These are phyloP conservation scores for Phytophthora cryptogea DNA, from an alignment of 352 stramenopile species.

Conservation along the genomic window DNA sequence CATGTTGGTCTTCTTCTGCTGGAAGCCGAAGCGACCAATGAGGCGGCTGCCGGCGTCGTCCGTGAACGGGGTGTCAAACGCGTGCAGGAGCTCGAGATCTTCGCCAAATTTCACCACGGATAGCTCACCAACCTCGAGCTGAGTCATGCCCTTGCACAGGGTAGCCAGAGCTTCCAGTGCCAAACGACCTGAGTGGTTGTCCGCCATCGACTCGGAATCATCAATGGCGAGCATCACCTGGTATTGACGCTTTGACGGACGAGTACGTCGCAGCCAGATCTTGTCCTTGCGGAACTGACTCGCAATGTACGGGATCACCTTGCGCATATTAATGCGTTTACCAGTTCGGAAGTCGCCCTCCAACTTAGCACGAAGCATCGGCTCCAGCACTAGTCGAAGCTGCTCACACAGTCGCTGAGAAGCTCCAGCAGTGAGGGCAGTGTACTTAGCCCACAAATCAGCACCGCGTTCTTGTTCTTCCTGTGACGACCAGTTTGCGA, in stretches of 20 bases:
- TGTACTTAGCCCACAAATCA: constrained; percentile 93
- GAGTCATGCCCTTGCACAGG: constrained; percentile 96
- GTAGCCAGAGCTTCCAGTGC: constrained; percentile 96
- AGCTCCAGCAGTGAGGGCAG: constrained; percentile 90
- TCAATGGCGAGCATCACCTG: constrained; percentile 99
- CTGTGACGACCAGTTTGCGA: constrained; percentile 66
- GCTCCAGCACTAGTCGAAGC: constrained; percentile 97
- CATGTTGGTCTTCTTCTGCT: constrained; percentile 97
- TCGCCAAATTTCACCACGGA: constrained; percentile 95
- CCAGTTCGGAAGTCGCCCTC: constrained; percentile 99
- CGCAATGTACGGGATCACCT: constrained; percentile 99
- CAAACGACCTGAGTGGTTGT: constrained; percentile 95
- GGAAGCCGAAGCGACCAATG: constrained; percentile 96
- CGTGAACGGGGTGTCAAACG: constrained; percentile 97
- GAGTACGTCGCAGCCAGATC: constrained; percentile 99
- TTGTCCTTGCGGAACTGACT: constrained; percentile 99
- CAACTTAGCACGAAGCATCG: constrained; percentile 97
- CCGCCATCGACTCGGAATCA: constrained; percentile 99
- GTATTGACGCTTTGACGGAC: constrained; percentile 98
- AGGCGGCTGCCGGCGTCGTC: constrained; percentile 94
- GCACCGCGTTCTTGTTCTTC: constrained; percentile 51
- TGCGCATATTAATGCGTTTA: constrained; percentile 99
- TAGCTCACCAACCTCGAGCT: constrained; percentile 97
- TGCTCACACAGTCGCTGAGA: constrained; percentile 98
- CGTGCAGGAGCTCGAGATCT: constrained; percentile 96